Evolutionary conservation across 2,329 filamentous ascomycete species (phyloP).

Genomic region (Knufia petricola): DNA sequence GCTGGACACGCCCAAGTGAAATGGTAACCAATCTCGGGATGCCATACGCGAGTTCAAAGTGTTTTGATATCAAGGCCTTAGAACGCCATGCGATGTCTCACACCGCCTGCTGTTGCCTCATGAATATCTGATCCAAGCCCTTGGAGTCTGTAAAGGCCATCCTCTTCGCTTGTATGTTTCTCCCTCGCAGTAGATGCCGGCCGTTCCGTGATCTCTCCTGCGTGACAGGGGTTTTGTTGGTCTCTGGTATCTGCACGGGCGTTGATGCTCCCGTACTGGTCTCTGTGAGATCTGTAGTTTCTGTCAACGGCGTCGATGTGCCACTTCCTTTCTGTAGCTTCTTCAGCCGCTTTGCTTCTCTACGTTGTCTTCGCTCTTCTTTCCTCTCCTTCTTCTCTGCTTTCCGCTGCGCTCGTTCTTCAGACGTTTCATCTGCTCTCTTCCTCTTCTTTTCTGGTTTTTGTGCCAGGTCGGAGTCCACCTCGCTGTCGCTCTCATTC

Average conservation of each 20-base stretch:
- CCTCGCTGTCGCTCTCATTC: slow-evolving; percentile 10
- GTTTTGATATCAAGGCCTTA: too few relatives aligned
- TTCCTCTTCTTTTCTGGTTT: slow-evolving; percentile 18
- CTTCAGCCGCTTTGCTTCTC: slow-evolving; percentile 23
- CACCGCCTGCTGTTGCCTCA: slow-evolving; percentile 11
- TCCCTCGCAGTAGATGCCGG: slow-evolving; percentile 64
- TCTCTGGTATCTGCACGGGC: slow-evolving; percentile 4
- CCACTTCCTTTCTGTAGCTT: slow-evolving; percentile 4
- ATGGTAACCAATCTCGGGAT: too few relatives aligned
- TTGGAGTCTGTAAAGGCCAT: slow-evolving; percentile 71
- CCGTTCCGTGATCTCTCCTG: slow-evolving; percentile 37
- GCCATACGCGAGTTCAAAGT: too few relatives aligned
- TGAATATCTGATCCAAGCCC: slow-evolving; percentile 61
- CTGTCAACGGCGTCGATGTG: neutral
- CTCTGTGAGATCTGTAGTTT: neutral
- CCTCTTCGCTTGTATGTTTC: slow-evolving; percentile 82
- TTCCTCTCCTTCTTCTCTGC: slow-evolving; percentile 23
- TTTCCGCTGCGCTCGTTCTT: slow-evolving; percentile 23
- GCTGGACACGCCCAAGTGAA: too few relatives aligned
- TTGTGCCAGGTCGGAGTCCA: slow-evolving; percentile 25
- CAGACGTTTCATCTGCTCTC: slow-evolving; percentile 6
- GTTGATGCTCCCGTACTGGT: slow-evolving; percentile 3
- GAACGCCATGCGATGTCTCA: too few relatives aligned
- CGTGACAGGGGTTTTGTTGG: neutral
- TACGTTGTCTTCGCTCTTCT: slow-evolving; percentile 26